Evolutionary conservation across 2,329 filamentous ascomycete genomes (phyloP), one percentile per base, ranked within the genome.

Genomic region (Elsinoe perseae): DNA sequence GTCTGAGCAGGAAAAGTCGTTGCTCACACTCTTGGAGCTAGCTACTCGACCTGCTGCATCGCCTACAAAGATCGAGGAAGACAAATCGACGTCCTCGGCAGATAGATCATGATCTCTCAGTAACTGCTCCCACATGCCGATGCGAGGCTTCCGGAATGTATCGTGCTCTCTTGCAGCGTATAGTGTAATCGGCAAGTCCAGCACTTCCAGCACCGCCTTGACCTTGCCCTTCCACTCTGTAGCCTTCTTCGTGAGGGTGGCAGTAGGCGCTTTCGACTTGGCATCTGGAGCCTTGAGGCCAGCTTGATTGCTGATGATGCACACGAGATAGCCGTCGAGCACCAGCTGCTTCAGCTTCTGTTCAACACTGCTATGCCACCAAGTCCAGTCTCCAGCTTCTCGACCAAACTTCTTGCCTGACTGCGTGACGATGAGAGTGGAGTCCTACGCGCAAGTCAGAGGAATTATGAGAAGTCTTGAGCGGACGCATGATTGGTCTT

Each of bases 161-260:
- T 97, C 91, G 57, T 85, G 85, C 38, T 75, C 83, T 0, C 91
- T 95, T 2, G 93, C 92, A 6, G 91, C 93, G 70, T 96, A 96
- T 20, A 97, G 68, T 2, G 80, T 84, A 10, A 87, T 77, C 0
- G 92, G 89, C 7, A 97, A 71, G 64, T 90, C 82, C 27, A 95
- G 79, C 53, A 84, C 78, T 48, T 72, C 77, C 60, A 96, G 75
- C 1, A 96, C 79, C 2, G 82, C 79, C 20, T 76, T 76, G 60
- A 85, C 82, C 65, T 95, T 95, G 55, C 83, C 77, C 69, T 96
- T 97, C 75, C 95, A 95, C n/a, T 84, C 84, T 4, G 38, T 8
- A 7, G 40, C 27, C 27, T 56, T 56, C 18, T 36, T 44, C 4
- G 75, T 70, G 2, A 93, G 75, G 60, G 86, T 84, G 57, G 84